Evolutionary conservation across 2,329 filamentous ascomycete genomes (phyloP).

Genomic region (Aureobasidium uvarum): DNA sequence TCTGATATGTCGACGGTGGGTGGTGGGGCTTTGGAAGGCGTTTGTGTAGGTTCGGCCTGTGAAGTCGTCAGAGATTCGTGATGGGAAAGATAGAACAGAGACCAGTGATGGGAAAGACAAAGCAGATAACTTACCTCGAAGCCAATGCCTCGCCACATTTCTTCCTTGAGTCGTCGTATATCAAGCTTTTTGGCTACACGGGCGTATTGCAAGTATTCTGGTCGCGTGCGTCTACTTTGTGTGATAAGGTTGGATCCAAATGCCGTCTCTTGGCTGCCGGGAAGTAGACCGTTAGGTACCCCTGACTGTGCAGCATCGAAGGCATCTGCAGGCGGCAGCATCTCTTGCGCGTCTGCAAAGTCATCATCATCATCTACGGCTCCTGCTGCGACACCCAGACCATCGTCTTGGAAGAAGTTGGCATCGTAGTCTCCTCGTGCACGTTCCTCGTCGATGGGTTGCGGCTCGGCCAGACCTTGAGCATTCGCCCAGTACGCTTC

Average conservation of each 20-base stretch:
- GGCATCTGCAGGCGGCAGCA: slow-evolving; percentile 66
- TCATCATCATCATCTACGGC: slow-evolving; percentile 68
- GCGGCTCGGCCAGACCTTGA: slow-evolving; percentile 48
- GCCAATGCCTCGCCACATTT: slow-evolving; percentile 64
- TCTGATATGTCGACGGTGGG: slow-evolving; percentile 45
- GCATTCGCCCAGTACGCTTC: slow-evolving; percentile 91
- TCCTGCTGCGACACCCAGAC: slow-evolving; percentile 64
- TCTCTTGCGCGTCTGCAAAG: slow-evolving; percentile 77
- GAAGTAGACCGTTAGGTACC: slow-evolving; percentile 37
- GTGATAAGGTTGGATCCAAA: slow-evolving; percentile 63
- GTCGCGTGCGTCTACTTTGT: slow-evolving; percentile 58
- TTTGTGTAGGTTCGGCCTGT: slow-evolving; percentile 40
- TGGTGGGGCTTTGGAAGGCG: slow-evolving; percentile 36
- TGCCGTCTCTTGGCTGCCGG: slow-evolving; percentile 53
- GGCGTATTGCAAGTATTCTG: slow-evolving; percentile 66
- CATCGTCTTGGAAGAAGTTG: slow-evolving; percentile 94
- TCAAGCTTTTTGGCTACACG: slow-evolving; percentile 66
- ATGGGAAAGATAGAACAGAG: not conserved
- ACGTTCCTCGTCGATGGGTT: slow-evolving; percentile 45
- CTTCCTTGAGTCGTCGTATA: slow-evolving; percentile 61
- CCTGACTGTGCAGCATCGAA: slow-evolving; percentile 41
- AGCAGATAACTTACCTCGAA: slow-evolving; percentile 40
- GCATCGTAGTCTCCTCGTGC: slow-evolving; percentile 84
- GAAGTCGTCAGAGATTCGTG: not conserved
- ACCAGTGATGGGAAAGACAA: not conserved